Base-by-base conservation (phyloP, 768 basidiomycete species). In the Panus rudis region DNA sequence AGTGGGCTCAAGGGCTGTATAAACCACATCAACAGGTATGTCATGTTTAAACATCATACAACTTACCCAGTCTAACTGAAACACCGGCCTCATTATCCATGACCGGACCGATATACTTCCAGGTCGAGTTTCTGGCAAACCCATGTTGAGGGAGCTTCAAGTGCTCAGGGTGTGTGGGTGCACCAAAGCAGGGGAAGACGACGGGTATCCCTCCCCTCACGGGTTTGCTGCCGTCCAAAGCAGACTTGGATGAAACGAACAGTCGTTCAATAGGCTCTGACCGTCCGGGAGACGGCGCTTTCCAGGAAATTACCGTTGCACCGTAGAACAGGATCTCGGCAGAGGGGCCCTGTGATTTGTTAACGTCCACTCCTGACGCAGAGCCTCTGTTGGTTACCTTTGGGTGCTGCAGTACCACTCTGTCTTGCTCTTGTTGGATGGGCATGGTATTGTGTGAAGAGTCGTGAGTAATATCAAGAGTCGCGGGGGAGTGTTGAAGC, bases 301-400 rank as follows among this genome's bases (percentile, higher is more conserved):
- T 86, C 92, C 92, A 97, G 1, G 92, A 93, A 32, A 82, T 75
- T 14, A 97, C 71, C 0, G 88, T 89, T 0, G 92, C 92, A 5
- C 92, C 92, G 53, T 85, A 94, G 23, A 84, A 64, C 6, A 89
- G 69, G 28, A 90, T 67, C 53, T 79, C 75, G 4, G 62, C 76
- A 5, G 70, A 73, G 12, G 84, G 58, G n/a, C 84, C 86, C 84
- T 89, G 47, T 43, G 16, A 13, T 13, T 27, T 28, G 31, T 31
- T 16, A 26, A 12, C 19, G 25, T 28, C n/a, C 16, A 30, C n/a
- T 35, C 33, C 33, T 16, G 28, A 30, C 10, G 28, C 35, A 26
- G 6, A 10, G 41, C 6, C 32, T 21, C n/a, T 17, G 7, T 14
- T 25, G 37, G 39, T 43, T 59, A 78, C 85, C 68, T 79, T 76